A percentile compares a stretch with the other conserved stretches of the same genome.
phyloP scores from a whole-genome alignment of 2,329 filamentous ascomycete species.

The Penicillium rolfsii region DNA sequence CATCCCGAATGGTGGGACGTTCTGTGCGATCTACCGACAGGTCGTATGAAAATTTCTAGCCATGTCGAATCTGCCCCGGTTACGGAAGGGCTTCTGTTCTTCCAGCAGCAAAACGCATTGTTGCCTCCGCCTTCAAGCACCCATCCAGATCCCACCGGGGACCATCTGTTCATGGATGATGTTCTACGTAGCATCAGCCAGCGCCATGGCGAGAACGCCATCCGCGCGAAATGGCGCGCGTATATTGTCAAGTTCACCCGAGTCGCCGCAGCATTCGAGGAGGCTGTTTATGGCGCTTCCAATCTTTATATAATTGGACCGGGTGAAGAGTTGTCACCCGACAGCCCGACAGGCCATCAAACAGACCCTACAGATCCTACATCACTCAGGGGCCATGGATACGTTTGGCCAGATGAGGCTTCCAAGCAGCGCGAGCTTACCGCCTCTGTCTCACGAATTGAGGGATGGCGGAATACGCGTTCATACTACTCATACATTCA shows the following conservation, averaged over 20 bases:
- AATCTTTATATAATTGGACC: slow-evolving; percentile 79
- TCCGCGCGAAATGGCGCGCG: slow-evolving; percentile 88
- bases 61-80: slow-evolving; percentile 78
- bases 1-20: slow-evolving; percentile 99
- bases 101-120: slow-evolving; percentile 69
- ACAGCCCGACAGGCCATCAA: slow-evolving; percentile 51
- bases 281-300: slow-evolving; percentile 90
- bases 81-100: slow-evolving; percentile 84
- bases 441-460: slow-evolving; percentile 88
- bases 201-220: slow-evolving; percentile 84
- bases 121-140: slow-evolving; percentile 32
- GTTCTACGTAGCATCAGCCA: slow-evolving; percentile 81
- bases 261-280: slow-evolving; percentile 90
- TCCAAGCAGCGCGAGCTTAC: slow-evolving; percentile 83
- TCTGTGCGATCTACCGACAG: slow-evolving; percentile 87
- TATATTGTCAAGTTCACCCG: slow-evolving; percentile 95
- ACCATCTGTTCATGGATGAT: slow-evolving; percentile 84
- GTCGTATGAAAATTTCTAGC: slow-evolving; percentile 91
- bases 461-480: slow-evolving; percentile 93
- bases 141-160: slow-evolving; percentile 74
- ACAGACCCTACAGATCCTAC: slow-evolving; percentile 48
- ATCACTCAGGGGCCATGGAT: slow-evolving; percentile 79
- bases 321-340: slow-evolving; percentile 63
- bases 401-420: slow-evolving; percentile 87
- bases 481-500: slow-evolving; percentile 97